Base-by-base conservation (phyloP, 2,329 filamentous ascomycete genomes). In the Trichoderma sp. region DNA sequence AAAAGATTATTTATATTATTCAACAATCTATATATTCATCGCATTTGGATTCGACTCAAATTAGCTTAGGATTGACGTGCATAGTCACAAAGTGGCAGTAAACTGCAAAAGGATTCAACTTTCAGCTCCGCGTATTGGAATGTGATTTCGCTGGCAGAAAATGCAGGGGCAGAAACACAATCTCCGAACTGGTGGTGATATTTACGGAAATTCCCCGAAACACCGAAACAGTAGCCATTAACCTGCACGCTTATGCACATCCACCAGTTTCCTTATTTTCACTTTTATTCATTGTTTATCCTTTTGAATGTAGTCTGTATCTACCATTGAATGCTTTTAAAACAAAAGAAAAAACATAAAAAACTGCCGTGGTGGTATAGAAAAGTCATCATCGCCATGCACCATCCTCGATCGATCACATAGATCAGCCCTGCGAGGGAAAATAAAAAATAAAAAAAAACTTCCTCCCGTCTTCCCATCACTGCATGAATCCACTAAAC, bases 401-500 rank as follows among this genome's bases (percentile, higher is more conserved):
- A 24, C 47, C 47, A 24, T 53, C 47, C 21, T 53, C 47, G n/a
- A 53, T 24, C 47, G 9, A 53, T 53, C 47, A 24, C 0, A 21
- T 7, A 53, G 5, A 53, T 24, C 47, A 24, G n/a, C 47, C 43
- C n/a, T 51, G 39, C 14, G 39, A 43, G 18, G 18, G 4, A 43
- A 43, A 8, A 18, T 7, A 43, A 18, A 18, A 43, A 2, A 36
- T 14, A 43, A 8, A 43, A 18, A 18, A 43, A 39, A 39, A 7
- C 36, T 36, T 15, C 14, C 36, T 39, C n/a, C 14, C 43, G n/a
- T 32, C 28, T 21, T 34, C 9, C 30, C 18, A 30, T 69, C 66
- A 69, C 24, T 70, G 65, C 39, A 56, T 39, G 63, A 71, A 53
- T 9, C 28, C 66, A 39, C 18, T 72, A 18, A 58, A 66, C 39